Conservation (phyloP, 2,329 filamentous ascomycete species). For the Fusarium sp. region DNA sequence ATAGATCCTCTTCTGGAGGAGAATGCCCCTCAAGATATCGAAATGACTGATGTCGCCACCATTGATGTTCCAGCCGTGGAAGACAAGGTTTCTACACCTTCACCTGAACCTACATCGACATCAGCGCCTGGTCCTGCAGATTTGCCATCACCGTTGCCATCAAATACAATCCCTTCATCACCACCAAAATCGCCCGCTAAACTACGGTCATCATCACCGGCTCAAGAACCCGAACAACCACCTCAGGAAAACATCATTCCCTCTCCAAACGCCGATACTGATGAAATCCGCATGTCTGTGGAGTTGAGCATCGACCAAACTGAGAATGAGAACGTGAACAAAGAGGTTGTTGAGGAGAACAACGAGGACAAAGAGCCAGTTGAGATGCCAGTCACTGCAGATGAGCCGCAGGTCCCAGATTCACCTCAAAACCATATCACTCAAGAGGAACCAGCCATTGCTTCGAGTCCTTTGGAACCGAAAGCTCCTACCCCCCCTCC, state of each 20-base stretch:
- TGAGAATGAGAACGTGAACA: slow-evolving; percentile 14
- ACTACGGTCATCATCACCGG: slow-evolving; percentile 2
- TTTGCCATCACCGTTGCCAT: neutral
- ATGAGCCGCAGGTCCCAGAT: slow-evolving; percentile 16
- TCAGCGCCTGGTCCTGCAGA: neutral
- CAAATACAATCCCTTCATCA: slow-evolving; percentile 8
- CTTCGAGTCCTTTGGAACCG: slow-evolving; percentile 34
- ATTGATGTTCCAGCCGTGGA: neutral
- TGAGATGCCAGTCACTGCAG: neutral
- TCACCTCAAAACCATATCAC: slow-evolving; percentile 21
- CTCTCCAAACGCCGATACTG: slow-evolving; percentile 6
- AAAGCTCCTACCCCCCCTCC: slow-evolving; percentile 37
- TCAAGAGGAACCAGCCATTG: slow-evolving; percentile 27
- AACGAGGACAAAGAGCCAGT: slow-evolving; percentile 12
- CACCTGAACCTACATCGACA: neutral
- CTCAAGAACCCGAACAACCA: slow-evolving; percentile 6
- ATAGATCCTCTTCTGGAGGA: slow-evolving; percentile 31
- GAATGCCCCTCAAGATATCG: slow-evolving; percentile 28
- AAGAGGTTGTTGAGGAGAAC: slow-evolving; percentile 16
- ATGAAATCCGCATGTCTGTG: neutral
- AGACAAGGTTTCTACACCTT: neutral
- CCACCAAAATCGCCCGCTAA: slow-evolving; percentile 7
- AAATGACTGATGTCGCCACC: slow-evolving; percentile 34
- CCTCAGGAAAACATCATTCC: slow-evolving; percentile 8
- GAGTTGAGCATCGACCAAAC: slow-evolving; percentile 13